Percentiles rank a stretch among this genome's conserved stretches.
Evolutionary conservation across 2,329 filamentous ascomycete genomes (phyloP).

Genomic region (Immersiporthe knoxdaviesiana): DNA sequence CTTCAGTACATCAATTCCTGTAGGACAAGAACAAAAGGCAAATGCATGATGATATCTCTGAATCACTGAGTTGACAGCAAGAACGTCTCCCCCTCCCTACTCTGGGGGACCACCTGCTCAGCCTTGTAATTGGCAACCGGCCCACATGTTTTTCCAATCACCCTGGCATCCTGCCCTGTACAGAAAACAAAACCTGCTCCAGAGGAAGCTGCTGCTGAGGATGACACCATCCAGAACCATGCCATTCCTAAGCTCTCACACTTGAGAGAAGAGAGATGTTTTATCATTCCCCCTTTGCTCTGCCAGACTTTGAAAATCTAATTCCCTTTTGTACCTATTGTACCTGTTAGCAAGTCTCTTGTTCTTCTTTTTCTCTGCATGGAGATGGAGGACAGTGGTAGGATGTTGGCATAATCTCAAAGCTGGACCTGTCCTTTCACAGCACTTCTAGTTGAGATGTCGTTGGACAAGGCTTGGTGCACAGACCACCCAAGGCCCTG

Average conservation of each 20-base stretch:
- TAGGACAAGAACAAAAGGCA: not conserved
- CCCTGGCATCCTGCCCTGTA: not conserved
- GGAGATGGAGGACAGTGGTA: not conserved
- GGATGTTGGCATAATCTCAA: not conserved
- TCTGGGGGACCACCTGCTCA: not conserved
- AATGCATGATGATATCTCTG: not conserved
- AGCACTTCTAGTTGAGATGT: not conserved
- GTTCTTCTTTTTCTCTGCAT: not conserved
- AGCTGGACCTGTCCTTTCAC: no score
- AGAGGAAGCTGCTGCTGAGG: not conserved
- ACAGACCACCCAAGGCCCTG: not conserved
- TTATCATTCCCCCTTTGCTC: no score
- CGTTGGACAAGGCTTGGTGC: slow-evolving; percentile 6
- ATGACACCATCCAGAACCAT: not conserved
- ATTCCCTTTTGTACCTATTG: no score
- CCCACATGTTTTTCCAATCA: not conserved
- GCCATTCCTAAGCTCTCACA: not conserved
- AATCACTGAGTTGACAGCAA: not conserved
- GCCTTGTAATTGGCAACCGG: not conserved
- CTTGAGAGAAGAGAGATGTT: not conserved
- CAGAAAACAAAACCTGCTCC: not conserved
- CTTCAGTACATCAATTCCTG: not conserved
- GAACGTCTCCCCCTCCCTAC: not conserved
- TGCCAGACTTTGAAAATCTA: not conserved
- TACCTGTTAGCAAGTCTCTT: not conserved